Evolutionary conservation across 495 filamentous ascomycete species (phyloP).

Genomic region (Aspergillus heteromorphus): DNA sequence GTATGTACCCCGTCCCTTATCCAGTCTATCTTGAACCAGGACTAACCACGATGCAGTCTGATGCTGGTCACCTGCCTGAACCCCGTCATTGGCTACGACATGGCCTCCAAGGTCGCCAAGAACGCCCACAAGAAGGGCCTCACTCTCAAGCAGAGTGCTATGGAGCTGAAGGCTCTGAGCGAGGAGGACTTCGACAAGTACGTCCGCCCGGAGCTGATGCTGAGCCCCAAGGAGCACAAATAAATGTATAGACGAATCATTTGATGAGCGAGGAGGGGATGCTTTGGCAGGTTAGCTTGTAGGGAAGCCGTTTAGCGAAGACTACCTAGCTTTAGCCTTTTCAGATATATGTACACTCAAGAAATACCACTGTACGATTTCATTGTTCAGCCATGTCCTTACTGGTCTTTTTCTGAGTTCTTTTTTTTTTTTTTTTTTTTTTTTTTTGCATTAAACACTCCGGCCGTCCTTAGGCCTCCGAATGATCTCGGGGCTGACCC

Average conservation of each 20-base stretch:
- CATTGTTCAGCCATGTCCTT: not conserved
- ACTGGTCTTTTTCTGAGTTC: not conserved
- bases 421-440: slow-evolving; percentile 6
- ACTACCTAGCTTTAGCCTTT: slow-evolving; percentile 7
- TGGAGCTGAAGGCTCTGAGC: slow-evolving; percentile 88
- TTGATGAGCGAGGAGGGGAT: not conserved
- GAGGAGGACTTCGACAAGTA: slow-evolving; percentile 87
- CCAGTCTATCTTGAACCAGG: not conserved
- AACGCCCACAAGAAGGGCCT: slow-evolving; percentile 98
- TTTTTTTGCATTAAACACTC: not conserved
- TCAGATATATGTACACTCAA: slow-evolving; percentile 13
- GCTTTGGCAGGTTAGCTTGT: slow-evolving; percentile 5
- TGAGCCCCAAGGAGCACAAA: slow-evolving; percentile 67
- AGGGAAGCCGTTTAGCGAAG: slow-evolving; percentile 18
- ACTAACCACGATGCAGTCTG: slow-evolving; percentile 52
- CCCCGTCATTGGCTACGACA: slow-evolving; percentile 97
- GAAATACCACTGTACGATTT: slow-evolving; percentile 15
- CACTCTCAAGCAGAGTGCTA: slow-evolving; percentile 85
- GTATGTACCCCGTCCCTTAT: slow-evolving; percentile 30
- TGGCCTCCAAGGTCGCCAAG: slow-evolving; percentile 97
- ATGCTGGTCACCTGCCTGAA: slow-evolving; percentile 99
- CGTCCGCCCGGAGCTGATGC: slow-evolving; percentile 95
- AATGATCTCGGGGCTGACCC: slow-evolving; percentile 1
- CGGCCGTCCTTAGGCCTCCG: not conserved
- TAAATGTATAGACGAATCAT: slow-evolving; percentile 16